Evolutionary conservation across 2,329 filamentous ascomycete species (phyloP), one percentile per base, ranked within the genome.

Genomic region (Exophiala phaeomuriformis): DNA sequence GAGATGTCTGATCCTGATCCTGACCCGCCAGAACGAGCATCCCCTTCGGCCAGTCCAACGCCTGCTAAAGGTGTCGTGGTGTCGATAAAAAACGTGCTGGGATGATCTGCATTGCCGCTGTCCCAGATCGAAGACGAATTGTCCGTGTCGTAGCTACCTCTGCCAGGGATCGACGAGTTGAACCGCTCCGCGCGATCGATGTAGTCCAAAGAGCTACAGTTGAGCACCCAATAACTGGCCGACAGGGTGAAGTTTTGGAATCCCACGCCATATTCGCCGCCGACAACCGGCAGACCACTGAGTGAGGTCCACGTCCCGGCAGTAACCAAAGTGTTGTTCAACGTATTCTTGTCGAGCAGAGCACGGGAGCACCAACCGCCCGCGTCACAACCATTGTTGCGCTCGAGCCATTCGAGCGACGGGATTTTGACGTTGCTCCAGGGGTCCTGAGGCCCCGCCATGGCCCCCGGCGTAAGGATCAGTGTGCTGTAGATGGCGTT

Each of bases 361-460:
- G 32, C 12, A 9, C 46, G 46, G 6, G 46, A 48, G 35, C 46
- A 48, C 46, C 46, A 48, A 4, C 46, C 46, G 5, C 6, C 7
- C 5, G 9, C 19, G 8, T 39, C 46, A 30, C 46, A 39, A 27
- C 46, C 46, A 19, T 30, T 29, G 28, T 36, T 48, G 4, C 35
- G n/a, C 35, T 48, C 46, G 5, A 48, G 35, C 32, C 35, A 48
- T 39, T 48, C 46, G 10, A 48, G 46, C 2, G 46, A 48, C 9
- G 46, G 46, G 27, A 48, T 48, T 8, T 48, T 48, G 46, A 48
- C 46, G 28, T 48, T 48, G 12, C 31, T 40, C 46, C 46, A 48
- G 4, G 46, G 46, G 28, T 48, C 46, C 19, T 48, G 46, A 31
- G 46, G 46, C n/a, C 32, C 35, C 5, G 35, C 32, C 27, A 48